Evolutionary conservation across 2,329 filamentous ascomycete genomes (phyloP).

Genomic region (Macrophomina pseudophaseolina): DNA sequence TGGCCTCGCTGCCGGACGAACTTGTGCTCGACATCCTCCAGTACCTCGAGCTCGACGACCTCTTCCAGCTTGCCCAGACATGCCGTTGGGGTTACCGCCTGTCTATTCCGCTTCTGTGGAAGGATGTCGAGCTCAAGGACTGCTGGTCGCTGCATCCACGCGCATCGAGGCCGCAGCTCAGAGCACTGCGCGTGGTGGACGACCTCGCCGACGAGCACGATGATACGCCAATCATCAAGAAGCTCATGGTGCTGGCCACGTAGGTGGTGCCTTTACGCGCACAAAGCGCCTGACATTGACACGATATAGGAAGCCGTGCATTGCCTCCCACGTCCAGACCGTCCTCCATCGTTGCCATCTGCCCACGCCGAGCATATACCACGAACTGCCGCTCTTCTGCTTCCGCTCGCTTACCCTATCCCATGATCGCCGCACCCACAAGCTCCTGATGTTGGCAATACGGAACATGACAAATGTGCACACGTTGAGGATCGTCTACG

Average conservation of each 20-base stretch:
- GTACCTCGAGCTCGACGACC: slow-evolving; percentile 38
- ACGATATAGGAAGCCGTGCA: slow-evolving; percentile 40
- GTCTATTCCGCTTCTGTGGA: slow-evolving; percentile 48
- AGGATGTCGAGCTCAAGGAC: slow-evolving; percentile 48
- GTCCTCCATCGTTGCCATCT: slow-evolving; percentile 55
- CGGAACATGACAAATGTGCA: slow-evolving; percentile 50
- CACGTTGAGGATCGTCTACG: slow-evolving; percentile 51
- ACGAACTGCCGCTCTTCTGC: slow-evolving; percentile 46
- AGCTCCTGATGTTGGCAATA: slow-evolving; percentile 45
- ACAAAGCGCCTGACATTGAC: slow-evolving; percentile 27
- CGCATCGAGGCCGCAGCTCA: slow-evolving; percentile 27
- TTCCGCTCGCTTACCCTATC: slow-evolving; percentile 49
- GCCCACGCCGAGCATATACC: slow-evolving; percentile 51
- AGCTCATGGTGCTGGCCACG: slow-evolving; percentile 49
- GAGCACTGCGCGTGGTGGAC: slow-evolving; percentile 2
- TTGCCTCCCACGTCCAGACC: slow-evolving; percentile 50
- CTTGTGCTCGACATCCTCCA: slow-evolving; percentile 48
- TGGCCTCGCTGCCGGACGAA: slow-evolving; percentile 46
- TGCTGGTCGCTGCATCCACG: slow-evolving; percentile 39
- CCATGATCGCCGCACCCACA: slow-evolving; percentile 46
- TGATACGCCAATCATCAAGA: slow-evolving; percentile 51
- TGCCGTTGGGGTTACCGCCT: slow-evolving; percentile 44
- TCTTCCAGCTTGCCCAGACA: slow-evolving; percentile 40
- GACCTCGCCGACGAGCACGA: slow-evolving; percentile 40
- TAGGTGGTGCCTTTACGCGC: slow-evolving; percentile 29